phyloP scores from a whole-genome alignment of 2,329 filamentous ascomycete genomes.

The Cordyceps farinosa region DNA sequence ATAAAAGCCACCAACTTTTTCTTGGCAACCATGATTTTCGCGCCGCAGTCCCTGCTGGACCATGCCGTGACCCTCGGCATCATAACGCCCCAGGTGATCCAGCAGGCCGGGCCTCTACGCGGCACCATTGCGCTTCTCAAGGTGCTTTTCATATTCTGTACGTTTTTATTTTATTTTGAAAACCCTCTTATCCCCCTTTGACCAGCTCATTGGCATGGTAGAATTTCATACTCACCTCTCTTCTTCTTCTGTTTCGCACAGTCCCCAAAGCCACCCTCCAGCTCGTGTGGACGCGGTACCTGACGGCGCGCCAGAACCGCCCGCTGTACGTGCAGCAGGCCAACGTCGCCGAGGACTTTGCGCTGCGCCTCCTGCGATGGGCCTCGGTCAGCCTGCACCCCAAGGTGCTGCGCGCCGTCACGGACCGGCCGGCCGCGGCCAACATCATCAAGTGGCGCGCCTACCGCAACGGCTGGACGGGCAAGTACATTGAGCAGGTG shows the following conservation, averaged over 20 bases:
- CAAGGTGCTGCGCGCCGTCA: slow-evolving; percentile 6
- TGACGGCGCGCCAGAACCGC: slow-evolving; percentile 4
- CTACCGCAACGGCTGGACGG: slow-evolving; percentile 9
- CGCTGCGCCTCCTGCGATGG: slow-evolving; percentile 10
- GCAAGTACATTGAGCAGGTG: slow-evolving; percentile 3
- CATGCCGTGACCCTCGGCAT: slow-evolving; percentile 2
- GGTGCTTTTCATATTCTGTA: neutral
- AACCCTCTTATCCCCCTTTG: neutral
- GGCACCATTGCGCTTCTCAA: neutral
- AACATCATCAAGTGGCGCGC: slow-evolving; percentile 14
- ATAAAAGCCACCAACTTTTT: neutral
- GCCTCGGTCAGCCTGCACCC: neutral
- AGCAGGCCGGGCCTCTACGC: neutral
- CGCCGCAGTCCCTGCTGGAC: slow-evolving; percentile 12
- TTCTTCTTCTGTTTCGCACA: neutral
- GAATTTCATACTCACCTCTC: neutral
- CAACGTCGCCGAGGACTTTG: slow-evolving; percentile 8
- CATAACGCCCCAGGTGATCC: neutral
- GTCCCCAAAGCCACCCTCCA: slow-evolving; percentile 10
- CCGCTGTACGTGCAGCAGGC: slow-evolving; percentile 13
- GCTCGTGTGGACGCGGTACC: slow-evolving; percentile 10
- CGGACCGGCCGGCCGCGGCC: neutral
- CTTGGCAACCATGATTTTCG: slow-evolving; percentile 5
- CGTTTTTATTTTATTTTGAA: neutral
- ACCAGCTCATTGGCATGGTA: neutral